These are phyloP conservation scores for Hericium erinaceus DNA, from an alignment of 768 basidiomycete genomes.

Conservation along the genomic window DNA sequence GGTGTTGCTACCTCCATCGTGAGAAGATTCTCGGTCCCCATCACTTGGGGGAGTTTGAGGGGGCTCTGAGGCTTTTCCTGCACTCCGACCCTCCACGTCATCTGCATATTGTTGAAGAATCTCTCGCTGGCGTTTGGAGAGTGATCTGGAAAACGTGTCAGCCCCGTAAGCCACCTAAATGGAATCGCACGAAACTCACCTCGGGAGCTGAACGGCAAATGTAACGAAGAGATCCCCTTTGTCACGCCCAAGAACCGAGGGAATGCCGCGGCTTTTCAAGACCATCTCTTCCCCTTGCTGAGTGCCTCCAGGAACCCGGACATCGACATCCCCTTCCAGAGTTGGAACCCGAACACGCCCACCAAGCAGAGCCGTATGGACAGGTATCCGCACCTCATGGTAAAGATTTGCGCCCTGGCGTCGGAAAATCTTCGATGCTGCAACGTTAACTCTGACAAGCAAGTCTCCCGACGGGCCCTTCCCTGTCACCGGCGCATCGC, in stretches of 20 bases:
- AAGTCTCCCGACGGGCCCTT: slow-evolving; percentile 80
- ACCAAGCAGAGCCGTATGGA: slow-evolving; percentile 89
- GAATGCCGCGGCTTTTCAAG: slow-evolving; percentile 77
- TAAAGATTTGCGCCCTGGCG: slow-evolving; percentile 90
- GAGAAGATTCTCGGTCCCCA: slow-evolving; percentile 13
- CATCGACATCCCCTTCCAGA: slow-evolving; percentile 90
- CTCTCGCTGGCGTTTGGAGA: slow-evolving; percentile 77
- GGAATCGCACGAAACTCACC: slow-evolving; percentile 41
- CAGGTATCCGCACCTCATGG: slow-evolving; percentile 81
- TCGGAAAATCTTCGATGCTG: slow-evolving; percentile 74
- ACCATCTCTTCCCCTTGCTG: slow-evolving; percentile 98
- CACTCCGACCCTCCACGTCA: slow-evolving; percentile 71
- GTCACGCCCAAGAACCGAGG: slow-evolving; percentile 45
- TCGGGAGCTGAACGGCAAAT: slow-evolving; percentile 82
- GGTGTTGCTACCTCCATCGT: neutral
- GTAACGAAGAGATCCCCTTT: slow-evolving; percentile 84
- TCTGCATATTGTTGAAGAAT: slow-evolving; percentile 87
- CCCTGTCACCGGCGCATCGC: slow-evolving; percentile 76
- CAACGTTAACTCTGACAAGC: slow-evolving; percentile 76
- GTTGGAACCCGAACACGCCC: slow-evolving; percentile 90
- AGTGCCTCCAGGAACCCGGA: slow-evolving; percentile 85
- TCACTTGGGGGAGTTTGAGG: slow-evolving; percentile 13
- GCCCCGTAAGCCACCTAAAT: neutral
- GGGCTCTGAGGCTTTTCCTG: slow-evolving; percentile 17
- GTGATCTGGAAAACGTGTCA: slow-evolving; percentile 41